Conservation (phyloP, 2,329 filamentous ascomycete genomes). For the Lachnellula hyalina region DNA sequence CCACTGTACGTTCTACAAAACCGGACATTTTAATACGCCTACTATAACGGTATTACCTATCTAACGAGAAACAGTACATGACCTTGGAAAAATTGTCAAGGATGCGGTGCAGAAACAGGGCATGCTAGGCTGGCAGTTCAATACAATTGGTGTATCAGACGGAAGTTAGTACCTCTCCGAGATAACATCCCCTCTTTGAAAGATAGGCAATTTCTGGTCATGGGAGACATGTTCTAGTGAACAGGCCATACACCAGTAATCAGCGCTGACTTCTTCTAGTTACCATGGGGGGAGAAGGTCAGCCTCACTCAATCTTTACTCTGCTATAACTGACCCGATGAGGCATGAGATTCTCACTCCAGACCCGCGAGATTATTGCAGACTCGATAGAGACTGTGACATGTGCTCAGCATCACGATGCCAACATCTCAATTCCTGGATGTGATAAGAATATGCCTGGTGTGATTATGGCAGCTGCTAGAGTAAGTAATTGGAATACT, state of each 20-base stretch:
- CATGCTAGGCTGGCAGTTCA: slow-evolving; percentile 66
- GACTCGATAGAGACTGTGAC: slow-evolving; percentile 79
- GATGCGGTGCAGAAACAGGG: slow-evolving; percentile 71
- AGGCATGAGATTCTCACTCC: slow-evolving; percentile 93
- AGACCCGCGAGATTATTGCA: slow-evolving; percentile 86
- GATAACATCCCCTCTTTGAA: not conserved
- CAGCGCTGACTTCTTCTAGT: slow-evolving; percentile 56
- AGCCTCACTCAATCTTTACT: slow-evolving; percentile 14
- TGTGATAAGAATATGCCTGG: slow-evolving; percentile 99
- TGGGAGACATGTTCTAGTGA: not conserved
- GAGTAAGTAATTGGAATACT: not conserved
- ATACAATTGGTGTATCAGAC: slow-evolving; percentile 58
- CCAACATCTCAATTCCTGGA: slow-evolving; percentile 86
- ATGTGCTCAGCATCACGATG: slow-evolving; percentile 63
- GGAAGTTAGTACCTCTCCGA: slow-evolving; percentile 12
- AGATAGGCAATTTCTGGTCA: not conserved
- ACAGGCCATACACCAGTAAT: not conserved
- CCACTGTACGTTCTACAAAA: slow-evolving; percentile 38
- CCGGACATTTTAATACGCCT: not conserved
- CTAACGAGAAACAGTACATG: slow-evolving; percentile 54
- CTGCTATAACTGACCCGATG: slow-evolving; percentile 33
- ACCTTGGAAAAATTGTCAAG: slow-evolving; percentile 85
- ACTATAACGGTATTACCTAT: slow-evolving; percentile 25
- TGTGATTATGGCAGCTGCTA: slow-evolving; percentile 36
- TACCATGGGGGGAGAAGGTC: slow-evolving; percentile 90